Conservation (phyloP, 768 basidiomycete species). For the Rhodosporidiobolus sp. region DNA sequence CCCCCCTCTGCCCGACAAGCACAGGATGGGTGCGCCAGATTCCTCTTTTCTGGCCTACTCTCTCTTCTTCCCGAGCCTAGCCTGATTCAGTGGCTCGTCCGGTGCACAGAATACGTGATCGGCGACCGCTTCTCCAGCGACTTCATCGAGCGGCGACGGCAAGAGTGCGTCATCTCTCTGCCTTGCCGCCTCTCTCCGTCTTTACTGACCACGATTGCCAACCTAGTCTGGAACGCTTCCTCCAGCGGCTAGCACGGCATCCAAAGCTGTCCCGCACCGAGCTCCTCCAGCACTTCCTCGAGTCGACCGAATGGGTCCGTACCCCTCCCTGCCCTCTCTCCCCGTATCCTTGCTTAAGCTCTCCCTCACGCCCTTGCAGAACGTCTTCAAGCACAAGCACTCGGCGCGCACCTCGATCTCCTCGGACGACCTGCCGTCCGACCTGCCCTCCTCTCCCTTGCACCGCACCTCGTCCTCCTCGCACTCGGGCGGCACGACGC, state of each 20-base stretch:
- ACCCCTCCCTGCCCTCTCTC: no score
- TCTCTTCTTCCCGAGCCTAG: background rate
- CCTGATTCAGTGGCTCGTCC: background rate
- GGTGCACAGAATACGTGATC: constrained; percentile 84
- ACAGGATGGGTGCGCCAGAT: constrained; percentile 72
- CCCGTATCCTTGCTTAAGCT: background rate
- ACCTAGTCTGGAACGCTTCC: constrained; percentile 80
- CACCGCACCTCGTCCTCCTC: constrained; percentile 52
- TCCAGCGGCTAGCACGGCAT: constrained; percentile 85
- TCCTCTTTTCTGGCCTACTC: background rate
- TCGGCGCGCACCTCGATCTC: constrained; percentile 54
- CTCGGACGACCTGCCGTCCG: constrained; percentile 73
- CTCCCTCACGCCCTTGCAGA: constrained; percentile 54
- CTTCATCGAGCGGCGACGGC: constrained; percentile 86
- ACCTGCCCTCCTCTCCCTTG: constrained; percentile 55
- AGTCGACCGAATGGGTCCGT: constrained; percentile 96
- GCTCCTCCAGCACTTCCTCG: constrained; percentile 88
- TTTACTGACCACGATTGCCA: background rate
- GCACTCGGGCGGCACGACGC: background rate
- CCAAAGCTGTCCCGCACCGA: constrained; percentile 88
- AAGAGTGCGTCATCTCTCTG: constrained; percentile 39
- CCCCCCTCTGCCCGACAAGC: constrained; percentile 92
- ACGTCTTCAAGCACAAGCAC: constrained; percentile 95
- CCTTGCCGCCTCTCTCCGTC: background rate
- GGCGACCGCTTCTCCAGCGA: constrained; percentile 96